Evolutionary conservation across 352 stramenopile genomes (phyloP), one percentile per base, ranked within the genome.

Genomic region (Phytopythium mirpurense): DNA sequence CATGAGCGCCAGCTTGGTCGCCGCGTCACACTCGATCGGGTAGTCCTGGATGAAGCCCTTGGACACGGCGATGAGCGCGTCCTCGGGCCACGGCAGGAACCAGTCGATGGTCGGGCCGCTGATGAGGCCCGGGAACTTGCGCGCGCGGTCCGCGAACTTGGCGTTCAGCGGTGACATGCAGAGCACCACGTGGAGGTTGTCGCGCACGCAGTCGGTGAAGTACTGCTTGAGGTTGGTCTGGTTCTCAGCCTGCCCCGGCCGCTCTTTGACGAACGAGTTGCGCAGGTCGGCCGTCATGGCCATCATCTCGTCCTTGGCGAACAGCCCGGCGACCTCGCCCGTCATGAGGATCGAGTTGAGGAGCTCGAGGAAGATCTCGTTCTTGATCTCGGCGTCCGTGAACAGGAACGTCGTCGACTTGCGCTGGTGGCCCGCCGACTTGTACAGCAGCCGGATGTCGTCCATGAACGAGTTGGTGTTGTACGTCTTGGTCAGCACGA

Each of bases 221-320:
- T 94, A 99, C 62, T 98, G 93, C 60, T 98, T 98, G 15, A 99
- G 70, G 60, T 98, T 99, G 32, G 97, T 90, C 56, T 95, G 87
- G 1, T 79, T 99, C 62, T 99, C 96, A 2, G 97, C 91, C 54
- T 98, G 81, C 0, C 89, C 95, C 3, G 95, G 90, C 18, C 96
- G 86, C 38, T 98, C 94, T 57, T 97, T 96, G 11, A 97, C 72
- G 58, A 99, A 99, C 15, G 92, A 85, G 37, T 94, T 93, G 6
- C 94, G 86, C 34, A 99, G 55, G 60, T 99, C 96, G 15, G 95
- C 93, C 2, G 96, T 98, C 90, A 99, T 99, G 15, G 95, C 95
- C 87, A 98, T 98, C 89, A 99, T 98, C 63, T 99, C 97, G 62
- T 99, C 97, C 63, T 99, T 99, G 0, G 96, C 90, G 64, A 99